Evolutionary conservation across 345 rosid species (phyloP).

Genomic region (Theobroma cacao): DNA sequence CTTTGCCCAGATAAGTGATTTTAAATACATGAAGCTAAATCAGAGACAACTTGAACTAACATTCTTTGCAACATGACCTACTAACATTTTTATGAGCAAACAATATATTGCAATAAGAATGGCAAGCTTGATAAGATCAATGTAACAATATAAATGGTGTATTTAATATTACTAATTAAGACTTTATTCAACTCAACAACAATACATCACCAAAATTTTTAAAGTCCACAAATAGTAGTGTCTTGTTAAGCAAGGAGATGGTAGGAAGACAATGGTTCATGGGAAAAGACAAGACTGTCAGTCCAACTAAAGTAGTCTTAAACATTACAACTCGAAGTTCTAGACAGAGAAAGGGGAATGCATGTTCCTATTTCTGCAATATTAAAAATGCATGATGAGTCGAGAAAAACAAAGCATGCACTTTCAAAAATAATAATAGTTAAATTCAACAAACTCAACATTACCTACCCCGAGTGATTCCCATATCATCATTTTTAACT

Average conservation of each 20-base stretch:
- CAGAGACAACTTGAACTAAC: background rate
- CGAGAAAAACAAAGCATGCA: background rate
- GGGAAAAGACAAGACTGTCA: background rate
- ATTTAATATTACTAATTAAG: background rate
- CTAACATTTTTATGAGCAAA: background rate
- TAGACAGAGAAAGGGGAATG: background rate
- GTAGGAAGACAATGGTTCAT: background rate
- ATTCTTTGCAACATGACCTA: background rate
- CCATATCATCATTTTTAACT: slow-evolving; percentile 99
- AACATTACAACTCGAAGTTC: background rate
- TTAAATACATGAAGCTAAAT: background rate
- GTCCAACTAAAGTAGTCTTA: background rate
- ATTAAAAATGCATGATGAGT: background rate
- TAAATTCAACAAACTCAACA: slow-evolving; percentile 2
- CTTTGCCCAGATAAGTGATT: background rate
- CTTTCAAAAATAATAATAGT: background rate
- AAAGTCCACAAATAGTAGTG: background rate
- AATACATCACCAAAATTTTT: background rate
- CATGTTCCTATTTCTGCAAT: background rate
- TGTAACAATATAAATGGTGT: background rate
- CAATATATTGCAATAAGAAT: background rate
- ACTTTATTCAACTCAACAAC: background rate
- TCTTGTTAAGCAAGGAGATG: background rate
- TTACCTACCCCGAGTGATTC: slow-evolving; percentile 93
- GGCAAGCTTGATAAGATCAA: background rate